phyloP scores from a whole-genome alignment of 768 basidiomycete genomes.

The Inosperma sp. region DNA sequence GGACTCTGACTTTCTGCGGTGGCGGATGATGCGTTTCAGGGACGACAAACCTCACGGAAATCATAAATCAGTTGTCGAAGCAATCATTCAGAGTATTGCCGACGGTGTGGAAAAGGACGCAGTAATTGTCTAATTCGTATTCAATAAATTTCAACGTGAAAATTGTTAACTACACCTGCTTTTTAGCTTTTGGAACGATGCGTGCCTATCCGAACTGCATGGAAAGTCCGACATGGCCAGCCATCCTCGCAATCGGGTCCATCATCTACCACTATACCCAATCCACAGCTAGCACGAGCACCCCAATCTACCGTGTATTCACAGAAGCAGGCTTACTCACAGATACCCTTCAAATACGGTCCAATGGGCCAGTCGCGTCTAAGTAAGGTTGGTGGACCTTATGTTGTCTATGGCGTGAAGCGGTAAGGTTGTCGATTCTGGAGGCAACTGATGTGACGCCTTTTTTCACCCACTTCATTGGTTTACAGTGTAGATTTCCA shows the following conservation, averaged over 20 bases:
- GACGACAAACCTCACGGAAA: conserved; percentile 95
- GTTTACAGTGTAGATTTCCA: no score
- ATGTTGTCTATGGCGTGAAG: conserved; percentile 57
- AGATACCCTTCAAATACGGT: conserved; percentile 51
- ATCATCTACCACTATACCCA: conserved; percentile 20
- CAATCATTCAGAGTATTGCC: conserved; percentile 84
- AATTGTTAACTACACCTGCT: not conserved
- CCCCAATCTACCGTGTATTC: conserved; percentile 23
- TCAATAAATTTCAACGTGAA: not conserved
- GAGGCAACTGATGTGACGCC: not conserved
- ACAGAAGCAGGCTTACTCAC: conserved; percentile 22
- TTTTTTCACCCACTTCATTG: no score
- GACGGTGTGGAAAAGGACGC: conserved; percentile 90
- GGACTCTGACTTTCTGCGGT: conserved; percentile 60
- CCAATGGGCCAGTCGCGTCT: conserved; percentile 58
- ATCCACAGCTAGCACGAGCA: conserved; percentile 20
- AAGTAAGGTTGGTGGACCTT: conserved; percentile 73
- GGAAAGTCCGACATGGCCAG: conserved; percentile 62
- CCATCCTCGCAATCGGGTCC: conserved; percentile 24
- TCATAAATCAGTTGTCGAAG: conserved; percentile 76
- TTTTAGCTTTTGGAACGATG: conserved; percentile 63
- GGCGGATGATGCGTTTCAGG: conserved; percentile 91
- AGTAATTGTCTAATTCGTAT: conserved; percentile 40
- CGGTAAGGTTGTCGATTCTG: conserved; percentile 40
- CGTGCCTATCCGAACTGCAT: conserved; percentile 59